Evolutionary conservation across 257 asterid species (phyloP).

Genomic region (Primulina tabacum): DNA sequence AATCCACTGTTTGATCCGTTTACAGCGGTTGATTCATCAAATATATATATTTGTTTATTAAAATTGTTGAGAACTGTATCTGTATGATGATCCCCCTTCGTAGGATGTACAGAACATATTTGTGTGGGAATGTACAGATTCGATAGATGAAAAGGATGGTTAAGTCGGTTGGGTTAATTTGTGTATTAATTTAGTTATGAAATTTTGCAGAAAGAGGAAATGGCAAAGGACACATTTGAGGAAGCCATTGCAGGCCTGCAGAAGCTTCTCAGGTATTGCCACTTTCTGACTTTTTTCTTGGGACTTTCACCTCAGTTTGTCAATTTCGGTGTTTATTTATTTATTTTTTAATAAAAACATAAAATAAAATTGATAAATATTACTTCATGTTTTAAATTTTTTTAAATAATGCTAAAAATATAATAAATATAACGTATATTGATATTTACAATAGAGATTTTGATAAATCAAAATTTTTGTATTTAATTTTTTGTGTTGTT

Average conservation of each 20-base stretch:
- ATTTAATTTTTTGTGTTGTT: too few species aligned
- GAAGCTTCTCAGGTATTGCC: conserved; percentile 69
- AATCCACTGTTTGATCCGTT: background rate
- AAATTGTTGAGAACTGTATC: background rate
- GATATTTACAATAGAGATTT: too few species aligned
- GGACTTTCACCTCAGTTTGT: conserved; percentile 22
- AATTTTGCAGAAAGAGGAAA: conserved; percentile 46
- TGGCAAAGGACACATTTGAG: conserved; percentile 58
- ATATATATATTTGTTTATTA: too few species aligned
- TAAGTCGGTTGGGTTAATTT: too few species aligned
- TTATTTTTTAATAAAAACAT: too few species aligned
- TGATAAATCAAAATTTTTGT: too few species aligned
- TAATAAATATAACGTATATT: too few species aligned
- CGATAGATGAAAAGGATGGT: background rate
- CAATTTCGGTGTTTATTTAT: too few species aligned
- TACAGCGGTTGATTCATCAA: background rate
- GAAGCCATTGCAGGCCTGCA: conserved; percentile 74
- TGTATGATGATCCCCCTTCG: background rate
- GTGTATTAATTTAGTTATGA: background rate
- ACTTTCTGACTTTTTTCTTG: conserved; percentile 19
- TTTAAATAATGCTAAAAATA: too few species aligned
- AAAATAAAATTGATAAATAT: too few species aligned
- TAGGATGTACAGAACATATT: background rate
- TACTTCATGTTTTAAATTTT: too few species aligned
- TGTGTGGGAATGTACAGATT: background rate